phyloP scores from a whole-genome alignment of 306 rosid genomes.

The Lupinus albus region DNA sequence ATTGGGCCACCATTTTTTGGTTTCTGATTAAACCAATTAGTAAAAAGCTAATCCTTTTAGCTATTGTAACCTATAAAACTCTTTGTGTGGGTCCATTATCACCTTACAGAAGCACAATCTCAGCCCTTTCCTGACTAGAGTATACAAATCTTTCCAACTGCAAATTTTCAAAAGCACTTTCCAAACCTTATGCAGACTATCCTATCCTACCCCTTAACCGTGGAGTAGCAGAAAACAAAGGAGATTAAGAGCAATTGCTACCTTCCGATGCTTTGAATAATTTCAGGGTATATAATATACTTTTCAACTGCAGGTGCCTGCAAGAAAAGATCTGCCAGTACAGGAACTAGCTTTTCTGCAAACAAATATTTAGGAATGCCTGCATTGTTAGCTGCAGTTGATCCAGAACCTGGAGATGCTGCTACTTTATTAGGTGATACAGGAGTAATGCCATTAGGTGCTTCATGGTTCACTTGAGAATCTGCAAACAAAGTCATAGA shows the following conservation, averaged over 20 bases:
- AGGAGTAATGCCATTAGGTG: constrained; percentile 62
- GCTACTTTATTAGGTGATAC: constrained; percentile 50
- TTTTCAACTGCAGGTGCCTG: constrained; percentile 79
- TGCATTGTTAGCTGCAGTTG: constrained; percentile 50
- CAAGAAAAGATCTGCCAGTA: constrained; percentile 81
- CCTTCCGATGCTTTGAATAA: constrained; percentile 94
- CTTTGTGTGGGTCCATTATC: constrained; percentile 18
- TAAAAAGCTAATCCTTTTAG: constrained; percentile 4
- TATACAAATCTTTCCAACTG: constrained; percentile 13
- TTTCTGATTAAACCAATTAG: constrained; percentile 19
- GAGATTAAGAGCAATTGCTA: constrained; percentile 47
- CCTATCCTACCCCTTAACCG: constrained; percentile 19
- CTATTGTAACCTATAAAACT: constrained; percentile 7
- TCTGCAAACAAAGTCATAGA: constrained; percentile 52
- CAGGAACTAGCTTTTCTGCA: constrained; percentile 87
- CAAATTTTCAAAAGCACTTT: neutral
- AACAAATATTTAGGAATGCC: constrained; percentile 68
- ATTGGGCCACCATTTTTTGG: no score
- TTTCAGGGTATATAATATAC: constrained; percentile 79
- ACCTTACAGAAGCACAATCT: constrained; percentile 17
- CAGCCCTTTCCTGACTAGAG: constrained; percentile 20
- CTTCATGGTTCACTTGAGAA: constrained; percentile 47
- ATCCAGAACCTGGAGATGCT: constrained; percentile 56
- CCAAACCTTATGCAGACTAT: constrained; percentile 11
- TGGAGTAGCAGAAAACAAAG: constrained; percentile 28